Conservation (phyloP, 192 early-diverging fungal genomes). For the Rhizophagus prolifer region DNA sequence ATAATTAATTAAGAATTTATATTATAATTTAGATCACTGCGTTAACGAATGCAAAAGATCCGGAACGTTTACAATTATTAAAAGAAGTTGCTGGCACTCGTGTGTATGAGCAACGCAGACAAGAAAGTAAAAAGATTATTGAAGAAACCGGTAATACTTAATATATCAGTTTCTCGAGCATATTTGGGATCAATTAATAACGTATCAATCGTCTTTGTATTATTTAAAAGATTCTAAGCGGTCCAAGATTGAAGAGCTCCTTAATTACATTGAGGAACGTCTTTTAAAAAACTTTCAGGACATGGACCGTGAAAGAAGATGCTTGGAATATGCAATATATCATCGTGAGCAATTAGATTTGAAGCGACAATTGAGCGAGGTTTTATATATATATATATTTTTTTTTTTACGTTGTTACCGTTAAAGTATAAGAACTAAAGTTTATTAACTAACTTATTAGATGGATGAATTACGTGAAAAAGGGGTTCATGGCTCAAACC, state of each 20-base stretch:
- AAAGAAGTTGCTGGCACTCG: slow-evolving; percentile 98
- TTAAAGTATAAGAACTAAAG: background rate
- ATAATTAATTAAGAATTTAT: too few species aligned
- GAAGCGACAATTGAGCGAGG: slow-evolving; percentile 73
- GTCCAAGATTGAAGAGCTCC: slow-evolving; percentile 83
- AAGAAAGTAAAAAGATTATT: slow-evolving; percentile 89
- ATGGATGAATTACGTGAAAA: slow-evolving; percentile 42
- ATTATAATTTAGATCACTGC: slow-evolving; percentile 68
- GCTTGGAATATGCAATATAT: slow-evolving; percentile 93
- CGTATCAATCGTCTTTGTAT: background rate
- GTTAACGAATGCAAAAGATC: slow-evolving; percentile 92
- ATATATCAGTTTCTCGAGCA: slow-evolving; percentile 19
- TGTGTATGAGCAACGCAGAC: slow-evolving; percentile 90
- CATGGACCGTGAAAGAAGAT: slow-evolving; percentile 80
- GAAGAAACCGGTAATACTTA: slow-evolving; percentile 70
- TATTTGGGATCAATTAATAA: background rate
- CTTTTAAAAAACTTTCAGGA: slow-evolving; percentile 85
- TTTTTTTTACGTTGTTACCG: background rate
- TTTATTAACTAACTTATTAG: slow-evolving; percentile 30
- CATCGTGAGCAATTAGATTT: slow-evolving; percentile 84
- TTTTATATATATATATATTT: background rate
- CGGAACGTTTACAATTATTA: slow-evolving; percentile 82
- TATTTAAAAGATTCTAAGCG: slow-evolving; percentile 67
- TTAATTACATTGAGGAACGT: slow-evolving; percentile 86
- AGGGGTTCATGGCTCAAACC: slow-evolving; percentile 50